Conservation (phyloP, 495 filamentous ascomycete genomes). For the Ramalina peruviana region DNA sequence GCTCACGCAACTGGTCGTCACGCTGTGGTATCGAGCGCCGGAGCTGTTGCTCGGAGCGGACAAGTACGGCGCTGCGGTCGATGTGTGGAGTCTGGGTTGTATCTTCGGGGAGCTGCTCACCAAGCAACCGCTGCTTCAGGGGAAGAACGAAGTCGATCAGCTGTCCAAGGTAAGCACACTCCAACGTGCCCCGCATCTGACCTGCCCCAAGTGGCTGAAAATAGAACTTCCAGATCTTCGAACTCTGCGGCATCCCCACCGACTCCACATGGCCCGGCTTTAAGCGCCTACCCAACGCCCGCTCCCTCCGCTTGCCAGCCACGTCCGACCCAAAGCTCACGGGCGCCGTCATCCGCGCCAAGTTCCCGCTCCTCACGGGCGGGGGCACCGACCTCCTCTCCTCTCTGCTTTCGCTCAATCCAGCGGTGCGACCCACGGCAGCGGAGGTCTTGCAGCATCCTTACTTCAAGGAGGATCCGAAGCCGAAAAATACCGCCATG, state of each 20-base stretch:
- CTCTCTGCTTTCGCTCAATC: slow-evolving; percentile 61
- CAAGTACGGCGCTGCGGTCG: slow-evolving; percentile 63
- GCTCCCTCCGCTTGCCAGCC: slow-evolving; percentile 63
- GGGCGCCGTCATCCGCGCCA: slow-evolving; percentile 37
- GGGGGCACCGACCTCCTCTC: slow-evolving; percentile 58
- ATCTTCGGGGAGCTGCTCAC: slow-evolving; percentile 87
- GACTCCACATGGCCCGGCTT: slow-evolving; percentile 78
- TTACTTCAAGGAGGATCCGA: slow-evolving; percentile 84
- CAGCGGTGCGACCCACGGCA: slow-evolving; percentile 53
- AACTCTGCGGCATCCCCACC: slow-evolving; percentile 79
- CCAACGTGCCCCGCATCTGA: neutral
- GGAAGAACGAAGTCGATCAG: slow-evolving; percentile 90
- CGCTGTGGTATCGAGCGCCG: slow-evolving; percentile 90
- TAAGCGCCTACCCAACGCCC: slow-evolving; percentile 77
- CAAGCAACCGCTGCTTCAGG: slow-evolving; percentile 74
- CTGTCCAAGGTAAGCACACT: slow-evolving; percentile 35
- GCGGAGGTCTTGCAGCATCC: slow-evolving; percentile 57
- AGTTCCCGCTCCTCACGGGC: slow-evolving; percentile 68
- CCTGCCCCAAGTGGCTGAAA: neutral
- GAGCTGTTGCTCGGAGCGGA: slow-evolving; percentile 77
- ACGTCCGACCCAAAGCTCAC: slow-evolving; percentile 22
- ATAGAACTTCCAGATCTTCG: slow-evolving; percentile 50
- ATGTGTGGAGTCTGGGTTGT: slow-evolving; percentile 94
- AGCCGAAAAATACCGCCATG: slow-evolving; percentile 72
- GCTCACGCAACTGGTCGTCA: slow-evolving; percentile 88